Evolutionary conservation across 768 basidiomycete species (phyloP), one percentile per base, ranked within the genome.

Genomic region (Suillus paluster): DNA sequence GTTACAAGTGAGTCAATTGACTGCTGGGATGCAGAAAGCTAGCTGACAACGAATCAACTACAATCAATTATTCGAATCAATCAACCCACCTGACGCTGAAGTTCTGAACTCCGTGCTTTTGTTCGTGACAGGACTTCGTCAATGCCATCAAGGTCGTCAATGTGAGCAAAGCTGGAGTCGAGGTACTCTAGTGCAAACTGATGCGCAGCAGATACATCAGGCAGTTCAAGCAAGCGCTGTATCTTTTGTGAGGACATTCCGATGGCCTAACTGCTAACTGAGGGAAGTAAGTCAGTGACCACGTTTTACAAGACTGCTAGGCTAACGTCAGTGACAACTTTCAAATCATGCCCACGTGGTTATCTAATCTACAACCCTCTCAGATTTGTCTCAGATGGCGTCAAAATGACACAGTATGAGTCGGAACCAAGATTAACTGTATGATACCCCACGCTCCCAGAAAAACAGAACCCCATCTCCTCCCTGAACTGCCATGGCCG

Each of bases 21-120:
- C 15, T 75, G 74, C 67, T 83, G 77, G 12, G 90, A 92, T 44
- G 77, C 70, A 49, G 77, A 70, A 66, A 89, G 80, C 91, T 92
- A 69, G 73, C 84, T 83, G 81, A 77, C 74, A 72, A 55, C 38
- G 38, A 39, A 55, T 55, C 39, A 55, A 39, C 17, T 55, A 55
- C 17, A 23, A 55, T 19, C 14, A 25, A 55, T 27, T 8, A 38
- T 55, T 39, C 25, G 19, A 25, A 55, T 55, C 17, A 27, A 25
- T 19, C 17, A 27, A 55, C 54, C 54, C 54, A 55, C 54, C 38
- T 39, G 54, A 55, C 54, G 54, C 23, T 39, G 54, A 6, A 55
- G 54, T 27, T 55, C 54, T 19, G 54, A 19, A 39, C 38, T 41
- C 25, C 83, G 71, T 53, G 68, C 67, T 46, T 78, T 73, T 8